Base-by-base conservation (phyloP, 176 grass and related monocot genomes). In the Lolium rigidum region DNA sequence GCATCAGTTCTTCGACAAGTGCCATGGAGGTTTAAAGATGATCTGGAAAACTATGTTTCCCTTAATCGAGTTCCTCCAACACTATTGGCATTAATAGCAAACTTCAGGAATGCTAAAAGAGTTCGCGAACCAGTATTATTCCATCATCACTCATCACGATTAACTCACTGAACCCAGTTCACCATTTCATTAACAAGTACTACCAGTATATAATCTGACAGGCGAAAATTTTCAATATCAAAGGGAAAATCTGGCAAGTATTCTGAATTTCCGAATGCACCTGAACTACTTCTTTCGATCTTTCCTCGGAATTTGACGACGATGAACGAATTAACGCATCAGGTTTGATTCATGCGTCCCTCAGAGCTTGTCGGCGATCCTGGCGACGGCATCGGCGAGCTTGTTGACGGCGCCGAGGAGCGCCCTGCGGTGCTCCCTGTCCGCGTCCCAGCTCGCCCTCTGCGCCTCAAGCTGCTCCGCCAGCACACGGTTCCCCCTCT, bases 391-490 rank as follows among this genome's bases (percentile, higher is more conserved):
- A 77, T 83, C 87, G 15, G 85, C 85, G 76, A 92, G 77, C 88
- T 76, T 83, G 61, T 56, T 63, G 10, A 94, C 52, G 41, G 73
- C 63, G 71, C 43, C 52, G 57, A 92, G 79, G 7, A 90, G 67
- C 1, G 80, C 90, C 79, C 62, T 80, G 72, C 85, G 54, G 17
- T 90, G 90, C 31, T 92, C 84, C 83, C 85, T 88, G 46, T 92
- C 85, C 11, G 60, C 47, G 55, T 57, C 82, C 61, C 63, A 80
- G 14, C 20, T 68, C 20, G 44, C 10, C 61, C 38, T 85, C 79
- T 94, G 87, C 18, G 75, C 85, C 85, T 94, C 84, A 26, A 94
- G 59, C 21, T 94, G 93, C 31, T 77, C 87, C 31, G 25, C 70
- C 26, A 87, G 57, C 82, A 82, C 65, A 9, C 55, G 55, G 87